Base-by-base conservation (phyloP, 2,329 filamentous ascomycete species). In the Microsporum canis region DNA sequence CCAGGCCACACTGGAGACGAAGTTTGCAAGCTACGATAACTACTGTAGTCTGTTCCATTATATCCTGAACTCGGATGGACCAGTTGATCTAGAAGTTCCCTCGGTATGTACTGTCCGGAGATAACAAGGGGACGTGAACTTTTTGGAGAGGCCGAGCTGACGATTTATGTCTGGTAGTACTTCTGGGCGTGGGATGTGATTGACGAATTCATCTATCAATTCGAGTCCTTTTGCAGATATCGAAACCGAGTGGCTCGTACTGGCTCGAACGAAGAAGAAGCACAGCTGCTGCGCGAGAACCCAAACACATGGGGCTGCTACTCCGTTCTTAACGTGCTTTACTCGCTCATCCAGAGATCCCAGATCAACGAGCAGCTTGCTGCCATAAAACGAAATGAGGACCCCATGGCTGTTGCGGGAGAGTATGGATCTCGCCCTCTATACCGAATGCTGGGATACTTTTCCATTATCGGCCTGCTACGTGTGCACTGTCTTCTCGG, bases 181-280 rank as follows among this genome's bases (percentile, higher is more conserved):
- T 96, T 92, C 81, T 99, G 94, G 94, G 94, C 94, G 47, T 99
- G 94, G 94, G 94, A 99, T 76, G 92, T 97, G 68, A 96, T 99
- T 78, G 94, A 99, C 77, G 94, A 99, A 78, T 99, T 99, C 81
- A 97, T 99, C 79, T 99, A 99, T 82, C 94, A 99, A 77, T 99
- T 99, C 83, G 96, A 99, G 82, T 95, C 91, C 63, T 99, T 99
- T 82, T 97, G 91, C 75, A 90, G 91, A 65, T 96, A 96, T 83
- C 87, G 94, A 72, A 91, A 95, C 76, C 87, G 91, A 67, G 86
- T 96, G 68, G 94, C 94, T 66, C 85, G 91, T 68, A 84, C 76
- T 56, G 85, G 76, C 79, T 83, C 88, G 75, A 95, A 92, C 76
- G 89, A 91, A 74, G 94, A 97, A 78, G 94, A 99, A 77, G 86